Evolutionary conservation across 2,329 filamentous ascomycete genomes (phyloP).

Genomic region (Talaromyces amestolkiae): DNA sequence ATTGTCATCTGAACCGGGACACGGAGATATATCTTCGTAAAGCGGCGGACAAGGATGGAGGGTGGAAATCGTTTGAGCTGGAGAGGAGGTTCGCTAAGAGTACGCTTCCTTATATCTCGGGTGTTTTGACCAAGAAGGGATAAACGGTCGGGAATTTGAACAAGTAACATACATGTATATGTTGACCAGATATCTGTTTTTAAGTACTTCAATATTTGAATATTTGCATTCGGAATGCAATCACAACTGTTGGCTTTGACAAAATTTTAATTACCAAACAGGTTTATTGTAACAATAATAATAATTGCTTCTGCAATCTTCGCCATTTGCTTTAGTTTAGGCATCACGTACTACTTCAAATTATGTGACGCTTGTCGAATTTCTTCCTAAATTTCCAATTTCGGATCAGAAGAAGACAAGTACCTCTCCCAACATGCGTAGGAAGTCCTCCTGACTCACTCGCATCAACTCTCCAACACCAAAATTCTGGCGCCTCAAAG

Average conservation of each 20-base stretch:
- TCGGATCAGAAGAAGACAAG: no score
- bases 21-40: slow-evolving; percentile 45
- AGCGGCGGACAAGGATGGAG: slow-evolving; percentile 42
- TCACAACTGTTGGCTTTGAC: background rate
- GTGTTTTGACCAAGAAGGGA: slow-evolving; percentile 40
- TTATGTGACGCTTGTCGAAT: no score
- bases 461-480: no score
- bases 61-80: slow-evolving; percentile 52
- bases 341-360: no score
- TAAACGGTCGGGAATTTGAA: background rate
- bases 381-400: no score
- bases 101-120: slow-evolving; percentile 42
- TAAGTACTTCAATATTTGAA: background rate
- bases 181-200: background rate
- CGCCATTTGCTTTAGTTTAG: no score
- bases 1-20: slow-evolving; percentile 52
- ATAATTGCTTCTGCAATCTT: no score
- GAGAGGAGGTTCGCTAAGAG: slow-evolving; percentile 40
- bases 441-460: no score
- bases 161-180: background rate
- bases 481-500: no score
- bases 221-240: background rate
- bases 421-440: no score
- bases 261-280: no score
- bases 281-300: no score